These are phyloP conservation scores for Syzygium aromaticum DNA, from an alignment of 345 rosid species.

Conservation along the genomic window DNA sequence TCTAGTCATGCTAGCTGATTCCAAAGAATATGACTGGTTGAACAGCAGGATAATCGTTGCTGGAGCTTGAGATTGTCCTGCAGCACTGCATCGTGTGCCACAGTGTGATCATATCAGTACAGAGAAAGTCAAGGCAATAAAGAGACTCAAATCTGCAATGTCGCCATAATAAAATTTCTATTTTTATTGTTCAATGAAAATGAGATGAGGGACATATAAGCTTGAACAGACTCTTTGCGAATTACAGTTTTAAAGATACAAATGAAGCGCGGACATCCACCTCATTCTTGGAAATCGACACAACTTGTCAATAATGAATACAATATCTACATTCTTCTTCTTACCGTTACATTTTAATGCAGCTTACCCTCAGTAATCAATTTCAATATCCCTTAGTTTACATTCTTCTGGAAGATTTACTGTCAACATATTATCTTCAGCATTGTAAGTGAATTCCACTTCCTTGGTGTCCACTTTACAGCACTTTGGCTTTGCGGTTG, in stretches of 20 bases:
- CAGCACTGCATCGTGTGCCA: background rate
- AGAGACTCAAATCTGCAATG: background rate
- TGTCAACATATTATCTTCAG: slow-evolving; percentile 34
- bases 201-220: background rate
- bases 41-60: background rate
- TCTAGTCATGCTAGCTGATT: background rate
- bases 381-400: slow-evolving; percentile 21
- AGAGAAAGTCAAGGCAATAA: background rate
- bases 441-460: slow-evolving; percentile 29
- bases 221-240: background rate
- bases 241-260: background rate
- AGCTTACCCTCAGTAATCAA: slow-evolving; percentile 14
- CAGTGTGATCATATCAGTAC: background rate
- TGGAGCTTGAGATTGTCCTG: background rate
- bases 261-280: background rate
- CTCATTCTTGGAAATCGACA: background rate
- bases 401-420: slow-evolving; percentile 25
- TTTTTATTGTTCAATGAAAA: background rate
- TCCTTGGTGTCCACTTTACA: slow-evolving; percentile 43
- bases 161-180: background rate
- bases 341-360: background rate
- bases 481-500: slow-evolving; percentile 29
- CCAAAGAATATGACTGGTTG: background rate
- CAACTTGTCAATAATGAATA: background rate
- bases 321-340: background rate